Conservation (phyloP, 306 rosid genomes). For the Chamaecrista fasciculata region DNA sequence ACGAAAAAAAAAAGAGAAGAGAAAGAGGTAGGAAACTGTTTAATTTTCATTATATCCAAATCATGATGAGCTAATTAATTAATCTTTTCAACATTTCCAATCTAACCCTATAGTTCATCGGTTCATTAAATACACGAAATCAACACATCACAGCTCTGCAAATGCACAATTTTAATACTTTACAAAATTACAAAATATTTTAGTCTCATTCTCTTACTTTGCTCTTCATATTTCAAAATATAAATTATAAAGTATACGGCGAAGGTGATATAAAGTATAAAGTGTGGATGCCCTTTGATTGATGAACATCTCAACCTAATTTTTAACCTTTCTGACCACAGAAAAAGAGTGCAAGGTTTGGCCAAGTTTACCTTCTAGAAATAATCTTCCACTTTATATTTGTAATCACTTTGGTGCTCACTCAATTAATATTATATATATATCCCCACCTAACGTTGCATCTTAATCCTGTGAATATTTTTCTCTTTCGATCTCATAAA, state of each 20-base stretch:
- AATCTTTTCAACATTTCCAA: neutral
- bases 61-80: no score
- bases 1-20: neutral
- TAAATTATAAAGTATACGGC: neutral
- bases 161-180: neutral
- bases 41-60: neutral
- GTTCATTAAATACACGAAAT: neutral
- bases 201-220: neutral
- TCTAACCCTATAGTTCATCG: neutral
- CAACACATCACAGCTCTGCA: neutral
- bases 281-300: neutral
- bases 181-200: neutral
- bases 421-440: neutral
- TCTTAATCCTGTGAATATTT: conserved; percentile 13
- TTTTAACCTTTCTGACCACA: neutral
- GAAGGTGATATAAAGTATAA: neutral
- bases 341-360: neutral
- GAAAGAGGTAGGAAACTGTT: no score
- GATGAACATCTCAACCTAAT: neutral
- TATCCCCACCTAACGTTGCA: conserved; percentile 10
- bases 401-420: neutral
- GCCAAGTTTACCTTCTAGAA: conserved; percentile 5
- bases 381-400: conserved; percentile 11
- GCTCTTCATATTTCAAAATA: neutral
- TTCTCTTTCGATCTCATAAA: neutral